Evolutionary conservation across 352 stramenopile genomes (phyloP).

Genomic region (Blastocystis sp.): DNA sequence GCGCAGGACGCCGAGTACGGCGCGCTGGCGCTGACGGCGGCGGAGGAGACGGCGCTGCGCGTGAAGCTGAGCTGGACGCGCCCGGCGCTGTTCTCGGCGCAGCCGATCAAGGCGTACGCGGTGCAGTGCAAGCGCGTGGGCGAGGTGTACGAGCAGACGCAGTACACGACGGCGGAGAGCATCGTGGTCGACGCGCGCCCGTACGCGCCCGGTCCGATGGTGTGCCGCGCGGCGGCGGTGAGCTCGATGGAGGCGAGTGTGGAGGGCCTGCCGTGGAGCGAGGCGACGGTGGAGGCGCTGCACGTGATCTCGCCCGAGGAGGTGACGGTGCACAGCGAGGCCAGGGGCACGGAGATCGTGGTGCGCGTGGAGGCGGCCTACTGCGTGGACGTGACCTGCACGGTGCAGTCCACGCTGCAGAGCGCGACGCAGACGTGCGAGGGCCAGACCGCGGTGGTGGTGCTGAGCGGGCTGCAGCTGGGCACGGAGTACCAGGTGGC

Average conservation of each 20-base stretch:
- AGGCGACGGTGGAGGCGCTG: slow-evolving; percentile 2
- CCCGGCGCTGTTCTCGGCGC: background rate
- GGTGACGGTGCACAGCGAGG: background rate
- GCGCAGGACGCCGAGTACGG: background rate
- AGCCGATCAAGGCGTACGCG: slow-evolving; percentile 1
- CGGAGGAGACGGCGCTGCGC: slow-evolving; percentile 5
- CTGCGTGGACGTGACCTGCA: background rate
- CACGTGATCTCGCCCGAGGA: background rate
- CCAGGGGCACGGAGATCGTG: background rate
- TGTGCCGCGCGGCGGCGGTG: slow-evolving; percentile 25
- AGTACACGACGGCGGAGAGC: background rate
- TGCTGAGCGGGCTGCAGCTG: slow-evolving; percentile 2
- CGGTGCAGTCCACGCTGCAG: background rate
- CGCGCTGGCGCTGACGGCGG: background rate
- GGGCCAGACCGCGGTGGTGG: background rate
- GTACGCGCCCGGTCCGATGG: slow-evolving; percentile 10
- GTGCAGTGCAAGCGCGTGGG: slow-evolving; percentile 7
- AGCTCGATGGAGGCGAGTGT: background rate
- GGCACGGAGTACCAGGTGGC: background rate
- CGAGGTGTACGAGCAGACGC: background rate
- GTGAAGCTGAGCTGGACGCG: background rate
- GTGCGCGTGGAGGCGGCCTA: background rate
- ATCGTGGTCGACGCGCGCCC: background rate
- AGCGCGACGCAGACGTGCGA: background rate
- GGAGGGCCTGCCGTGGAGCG: background rate